phyloP scores from a whole-genome alignment of 108 stramenopile genomes.

The Chaetoceros tenuissimus region DNA sequence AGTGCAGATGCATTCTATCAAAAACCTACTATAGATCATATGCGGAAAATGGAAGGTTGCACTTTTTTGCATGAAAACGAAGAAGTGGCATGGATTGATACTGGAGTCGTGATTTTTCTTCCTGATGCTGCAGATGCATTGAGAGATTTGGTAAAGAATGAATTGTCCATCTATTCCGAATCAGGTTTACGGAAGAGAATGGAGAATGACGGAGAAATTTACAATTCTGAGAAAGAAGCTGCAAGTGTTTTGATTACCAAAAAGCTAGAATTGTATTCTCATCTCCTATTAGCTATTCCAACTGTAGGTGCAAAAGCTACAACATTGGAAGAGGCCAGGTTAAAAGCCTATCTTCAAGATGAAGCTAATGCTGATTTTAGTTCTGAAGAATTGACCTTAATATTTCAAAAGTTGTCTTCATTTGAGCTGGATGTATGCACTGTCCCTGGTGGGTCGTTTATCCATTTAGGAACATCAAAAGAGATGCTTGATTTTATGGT shows the following conservation, averaged over 20 bases:
- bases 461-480: slow-evolving; percentile 66
- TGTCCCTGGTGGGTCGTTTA: slow-evolving; percentile 42
- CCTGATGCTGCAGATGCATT: slow-evolving; percentile 41
- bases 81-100: slow-evolving; percentile 70
- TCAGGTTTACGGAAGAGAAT: slow-evolving; percentile 15
- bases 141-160: slow-evolving; percentile 19
- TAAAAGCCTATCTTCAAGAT: neutral
- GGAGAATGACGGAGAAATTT: slow-evolving; percentile 18
- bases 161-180: slow-evolving; percentile 28
- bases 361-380: neutral
- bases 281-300: slow-evolving; percentile 38
- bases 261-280: slow-evolving; percentile 48
- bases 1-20: slow-evolving; percentile 27
- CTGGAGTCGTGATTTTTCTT: slow-evolving; percentile 58
- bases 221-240: neutral
- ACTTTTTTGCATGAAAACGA: slow-evolving; percentile 12
- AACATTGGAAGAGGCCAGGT: neutral
- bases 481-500: slow-evolving; percentile 61
- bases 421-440: slow-evolving; percentile 30
- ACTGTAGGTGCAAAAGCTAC: neutral
- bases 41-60: slow-evolving; percentile 16
- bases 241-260: neutral
- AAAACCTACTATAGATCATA: slow-evolving; percentile 49
- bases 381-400: neutral
- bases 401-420: slow-evolving; percentile 25